Conservation (phyloP, 176 grass and related monocot species). For the Saccharum spontaneum region DNA sequence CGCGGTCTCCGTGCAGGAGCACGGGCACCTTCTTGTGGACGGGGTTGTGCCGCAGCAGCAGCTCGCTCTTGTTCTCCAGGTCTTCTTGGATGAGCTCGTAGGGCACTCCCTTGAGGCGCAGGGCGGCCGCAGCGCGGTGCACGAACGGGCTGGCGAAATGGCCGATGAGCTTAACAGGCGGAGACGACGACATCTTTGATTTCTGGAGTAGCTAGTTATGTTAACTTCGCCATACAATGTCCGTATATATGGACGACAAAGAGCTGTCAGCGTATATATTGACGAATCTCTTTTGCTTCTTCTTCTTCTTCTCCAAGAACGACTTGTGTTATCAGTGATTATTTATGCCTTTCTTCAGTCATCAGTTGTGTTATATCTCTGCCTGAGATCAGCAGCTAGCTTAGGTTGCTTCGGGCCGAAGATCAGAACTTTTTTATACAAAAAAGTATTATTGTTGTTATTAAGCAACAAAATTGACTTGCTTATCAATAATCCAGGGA, state of each 20-base stretch:
- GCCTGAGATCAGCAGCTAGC: too few species aligned
- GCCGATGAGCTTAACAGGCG: slow-evolving; percentile 40
- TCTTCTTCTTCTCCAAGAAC: not conserved
- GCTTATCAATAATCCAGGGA: too few species aligned
- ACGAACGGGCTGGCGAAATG: slow-evolving; percentile 29
- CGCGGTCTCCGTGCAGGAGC: slow-evolving; percentile 38
- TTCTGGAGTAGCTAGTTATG: not conserved
- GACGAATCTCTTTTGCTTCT: not conserved
- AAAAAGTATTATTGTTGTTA: too few species aligned
- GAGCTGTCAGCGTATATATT: not conserved
- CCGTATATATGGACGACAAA: not conserved
- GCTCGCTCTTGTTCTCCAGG: slow-evolving; percentile 42
- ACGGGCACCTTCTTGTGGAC: slow-evolving; percentile 50
- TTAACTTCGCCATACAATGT: not conserved
- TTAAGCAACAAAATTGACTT: too few species aligned
- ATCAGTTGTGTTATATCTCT: not conserved
- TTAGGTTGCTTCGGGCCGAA: not conserved
- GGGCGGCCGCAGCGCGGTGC: slow-evolving; percentile 25
- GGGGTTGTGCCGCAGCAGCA: slow-evolving; percentile 45
- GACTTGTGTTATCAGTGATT: not conserved
- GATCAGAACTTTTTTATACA: not conserved
- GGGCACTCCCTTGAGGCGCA: slow-evolving; percentile 37
- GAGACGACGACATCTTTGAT: not conserved
- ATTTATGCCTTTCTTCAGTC: not conserved
- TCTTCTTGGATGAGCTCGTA: slow-evolving; percentile 53